Base-by-base conservation (phyloP, 2,329 filamentous ascomycete genomes). In the Ilyonectria sp. region DNA sequence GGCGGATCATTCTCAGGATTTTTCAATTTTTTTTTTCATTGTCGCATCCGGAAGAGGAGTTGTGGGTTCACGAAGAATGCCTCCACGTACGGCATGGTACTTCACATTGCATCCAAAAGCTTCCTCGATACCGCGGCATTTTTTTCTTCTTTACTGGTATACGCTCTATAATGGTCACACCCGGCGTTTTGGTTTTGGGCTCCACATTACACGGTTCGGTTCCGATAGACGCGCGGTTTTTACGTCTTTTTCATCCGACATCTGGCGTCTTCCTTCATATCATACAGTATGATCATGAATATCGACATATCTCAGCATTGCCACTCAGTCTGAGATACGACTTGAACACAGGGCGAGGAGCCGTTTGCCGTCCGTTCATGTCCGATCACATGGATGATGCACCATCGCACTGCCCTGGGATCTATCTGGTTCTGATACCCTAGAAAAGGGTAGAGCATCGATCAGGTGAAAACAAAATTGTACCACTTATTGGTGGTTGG, bases 131-230 rank as follows among this genome's bases (percentile, higher is more conserved):
- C 40, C 35, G 68, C 66, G 69, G 53, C 65, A 52, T 60, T 69
- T 50, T 67, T 60, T 70, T 50, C 50, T 60, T 57, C 65, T 72
- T 56, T 50, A 64, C 60, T 73, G 69, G 63, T 77, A 79, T 62
- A 80, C 62, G 75, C 73, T 80, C 73, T 70, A 77, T 80, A 80
- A 81, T 81, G 76, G 72, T 76, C 71, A 75, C 69, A 69, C 69
- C 65, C 44, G 79, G 78, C 78, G 78, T 78, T 75, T 62, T 61
- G 60, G 62, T 49, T 71, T 70, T 53, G 73, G 68, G 57, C 70
- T 69, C 61, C 63, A 74, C 69, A 70, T 72, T 75, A 74, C 57
- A 74, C 57, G 72, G 75, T 60, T 67, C 64, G 53, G 67, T 60
- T 72, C 69, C 70, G 70, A 77, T 77, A 77, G 75, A 76, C 63